Conservation (phyloP, 1,284 basidiomycete genomes). For the Blastosporella zonata region DNA sequence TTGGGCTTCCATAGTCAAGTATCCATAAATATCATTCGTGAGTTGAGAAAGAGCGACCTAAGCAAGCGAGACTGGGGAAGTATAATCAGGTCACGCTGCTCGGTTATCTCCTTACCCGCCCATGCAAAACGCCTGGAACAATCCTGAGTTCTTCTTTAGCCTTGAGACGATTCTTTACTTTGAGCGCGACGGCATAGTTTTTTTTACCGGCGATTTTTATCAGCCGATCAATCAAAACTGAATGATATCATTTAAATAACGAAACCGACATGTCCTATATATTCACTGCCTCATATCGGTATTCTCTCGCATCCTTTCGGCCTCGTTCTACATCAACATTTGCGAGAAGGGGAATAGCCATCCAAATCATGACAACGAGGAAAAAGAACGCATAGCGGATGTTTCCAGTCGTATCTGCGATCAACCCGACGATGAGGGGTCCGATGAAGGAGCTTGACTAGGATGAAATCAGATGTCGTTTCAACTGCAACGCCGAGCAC, state of each 20-base stretch:
- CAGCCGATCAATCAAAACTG: neutral
- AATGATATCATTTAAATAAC: neutral
- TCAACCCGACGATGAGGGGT: constrained; percentile 80
- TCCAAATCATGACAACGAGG: constrained; percentile 75
- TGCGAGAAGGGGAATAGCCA: constrained; percentile 73
- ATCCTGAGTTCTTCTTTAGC: too few relatives aligned
- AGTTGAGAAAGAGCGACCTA: too few relatives aligned
- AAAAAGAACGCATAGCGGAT: constrained; percentile 90
- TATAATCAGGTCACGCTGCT: too few relatives aligned
- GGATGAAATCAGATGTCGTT: neutral
- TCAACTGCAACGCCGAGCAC: constrained; percentile 12
- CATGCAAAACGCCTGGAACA: too few relatives aligned
- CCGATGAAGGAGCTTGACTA: constrained; percentile 89
- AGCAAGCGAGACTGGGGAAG: too few relatives aligned
- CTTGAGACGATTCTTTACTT: too few relatives aligned
- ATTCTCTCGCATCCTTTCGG: constrained; percentile 60
- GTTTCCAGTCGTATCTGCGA: constrained; percentile 84
- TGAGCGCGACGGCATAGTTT: too few relatives aligned
- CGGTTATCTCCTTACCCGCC: too few relatives aligned
- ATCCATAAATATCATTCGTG: too few relatives aligned
- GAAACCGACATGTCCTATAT: too few relatives aligned
- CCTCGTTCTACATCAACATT: constrained; percentile 70
- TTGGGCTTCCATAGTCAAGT: too few relatives aligned
- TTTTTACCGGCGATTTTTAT: too few relatives aligned
- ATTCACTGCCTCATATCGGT: constrained; percentile 26